Evolutionary conservation across 2,329 filamentous ascomycete genomes (phyloP).

Genomic region (Fusarium zealandicum): DNA sequence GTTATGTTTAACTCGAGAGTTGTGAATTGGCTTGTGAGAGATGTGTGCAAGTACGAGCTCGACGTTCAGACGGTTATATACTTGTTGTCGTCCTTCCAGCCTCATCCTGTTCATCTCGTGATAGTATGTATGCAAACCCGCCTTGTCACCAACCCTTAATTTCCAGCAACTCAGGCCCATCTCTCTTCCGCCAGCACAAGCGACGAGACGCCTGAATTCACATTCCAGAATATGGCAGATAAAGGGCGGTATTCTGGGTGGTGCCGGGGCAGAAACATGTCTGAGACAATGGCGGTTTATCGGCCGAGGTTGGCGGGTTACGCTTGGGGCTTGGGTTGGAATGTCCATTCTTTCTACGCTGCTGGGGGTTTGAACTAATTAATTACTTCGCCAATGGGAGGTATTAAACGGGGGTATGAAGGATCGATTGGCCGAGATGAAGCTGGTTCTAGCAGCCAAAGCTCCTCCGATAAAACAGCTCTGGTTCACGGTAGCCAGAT

Average conservation of each 20-base stretch:
- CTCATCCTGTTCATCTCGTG: neutral
- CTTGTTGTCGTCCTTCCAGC: neutral
- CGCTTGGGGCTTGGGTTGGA: neutral
- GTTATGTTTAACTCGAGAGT: neutral
- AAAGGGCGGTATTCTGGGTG: neutral
- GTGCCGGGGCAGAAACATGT: neutral
- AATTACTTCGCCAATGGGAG: too few relatives aligned
- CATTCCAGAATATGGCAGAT: neutral
- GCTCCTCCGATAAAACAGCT: too few relatives aligned
- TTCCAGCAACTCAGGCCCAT: too few relatives aligned
- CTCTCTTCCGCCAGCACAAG: neutral
- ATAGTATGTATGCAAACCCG: neutral
- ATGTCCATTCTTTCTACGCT: neutral
- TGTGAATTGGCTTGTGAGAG: neutral
- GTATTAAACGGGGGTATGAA: too few relatives aligned
- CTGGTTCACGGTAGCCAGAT: too few relatives aligned
- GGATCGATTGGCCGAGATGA: too few relatives aligned
- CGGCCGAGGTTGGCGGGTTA: neutral
- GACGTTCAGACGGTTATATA: neutral
- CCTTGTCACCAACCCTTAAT: neutral
- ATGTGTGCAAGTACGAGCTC: neutral
- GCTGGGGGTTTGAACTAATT: too few relatives aligned
- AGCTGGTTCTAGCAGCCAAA: too few relatives aligned
- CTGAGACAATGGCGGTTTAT: neutral
- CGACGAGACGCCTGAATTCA: neutral